Evolutionary conservation across 495 filamentous ascomycete species (phyloP), one percentile per base, ranked within the genome.

Genomic region (Neurospora sp.): DNA sequence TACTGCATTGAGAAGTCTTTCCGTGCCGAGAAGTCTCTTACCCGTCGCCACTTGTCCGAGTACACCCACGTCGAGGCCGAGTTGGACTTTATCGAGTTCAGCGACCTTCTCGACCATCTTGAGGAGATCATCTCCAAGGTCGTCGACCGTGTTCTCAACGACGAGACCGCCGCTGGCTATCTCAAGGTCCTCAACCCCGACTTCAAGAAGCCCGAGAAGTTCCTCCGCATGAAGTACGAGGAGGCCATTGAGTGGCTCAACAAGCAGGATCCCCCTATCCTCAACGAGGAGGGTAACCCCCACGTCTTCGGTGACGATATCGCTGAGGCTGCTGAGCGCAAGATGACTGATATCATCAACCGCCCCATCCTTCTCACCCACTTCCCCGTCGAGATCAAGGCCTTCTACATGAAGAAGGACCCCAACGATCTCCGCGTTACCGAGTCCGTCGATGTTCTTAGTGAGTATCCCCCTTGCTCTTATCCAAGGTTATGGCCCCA

Each of bases 341-440:
- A 86, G 78, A 99, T 99, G 96, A 98, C 95, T 12, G 96, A 98
- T 78, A 91, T 91, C 73, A 97, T 99, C 85, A 94, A 94, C 88
- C 83, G 89, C 72, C 96, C 96, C 42, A 97, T 99, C 82, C 93
- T 99, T 85, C 86, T 99, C 18, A 98, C 94, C 6, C 93, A 97
- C 83, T 99, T 99, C 88, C 96, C 96, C 1, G 91, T 91, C 41
- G 92, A 95, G 82, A 96, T 99, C 87, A 99, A 99, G 88, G 93
- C 96, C 4, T 99, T 99, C 83, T 99, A 99, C 85, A 99, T 99
- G 96, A 93, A 93, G 86, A 96, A 94, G 83, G 96, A 94, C 73
- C 85, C 85, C 14, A 80, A 87, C 18, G 96, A 99, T 79, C 85
- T 84, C 69, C 89, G 94, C n/a, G 92, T 97, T 42, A 99, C 96